Evolutionary conservation across 23 red algal species (phyloP).

Genomic region (Gracilaria domingensis): DNA sequence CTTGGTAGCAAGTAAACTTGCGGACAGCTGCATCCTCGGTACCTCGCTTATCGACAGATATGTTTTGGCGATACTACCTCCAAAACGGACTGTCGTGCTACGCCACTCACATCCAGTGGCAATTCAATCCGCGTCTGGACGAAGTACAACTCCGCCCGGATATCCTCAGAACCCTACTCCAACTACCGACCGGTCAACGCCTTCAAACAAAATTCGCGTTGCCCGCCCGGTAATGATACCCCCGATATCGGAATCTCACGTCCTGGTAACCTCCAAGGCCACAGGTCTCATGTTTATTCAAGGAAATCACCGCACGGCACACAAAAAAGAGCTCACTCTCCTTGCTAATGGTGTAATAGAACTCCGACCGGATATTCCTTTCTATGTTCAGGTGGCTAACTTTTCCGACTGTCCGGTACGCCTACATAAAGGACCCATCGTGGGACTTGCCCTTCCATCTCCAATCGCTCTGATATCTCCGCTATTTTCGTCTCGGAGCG

Average conservation of each 20-base stretch:
- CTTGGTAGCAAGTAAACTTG: conserved; percentile 1
- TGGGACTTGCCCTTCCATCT: not conserved
- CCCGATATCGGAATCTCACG: not conserved
- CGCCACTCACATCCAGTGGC: not conserved
- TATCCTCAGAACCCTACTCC: not conserved
- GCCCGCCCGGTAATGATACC: too few species aligned
- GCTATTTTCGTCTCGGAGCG: not conserved
- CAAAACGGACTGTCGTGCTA: not conserved
- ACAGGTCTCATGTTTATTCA: not conserved
- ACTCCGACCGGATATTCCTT: not conserved
- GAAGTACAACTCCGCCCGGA: not conserved
- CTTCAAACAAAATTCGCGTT: too few species aligned
- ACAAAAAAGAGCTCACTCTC: not conserved
- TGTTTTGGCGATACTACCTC: not conserved
- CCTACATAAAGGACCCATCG: too few species aligned
- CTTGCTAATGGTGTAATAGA: too few species aligned
- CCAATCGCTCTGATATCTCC: not conserved
- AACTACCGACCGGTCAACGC: too few species aligned
- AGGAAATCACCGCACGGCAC: not conserved
- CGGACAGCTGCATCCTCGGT: conserved; percentile 3
- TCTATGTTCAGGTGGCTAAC: conserved; percentile 19
- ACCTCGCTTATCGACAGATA: conserved; percentile 34
- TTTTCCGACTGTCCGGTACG: conserved; percentile 1
- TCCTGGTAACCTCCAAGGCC: not conserved
- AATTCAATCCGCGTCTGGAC: not conserved